A percentile compares a stretch with the other conserved stretches of the same genome.
phyloP scores from a whole-genome alignment of 192 early-diverging fungal genomes.

The Dimargaris verticillata region DNA sequence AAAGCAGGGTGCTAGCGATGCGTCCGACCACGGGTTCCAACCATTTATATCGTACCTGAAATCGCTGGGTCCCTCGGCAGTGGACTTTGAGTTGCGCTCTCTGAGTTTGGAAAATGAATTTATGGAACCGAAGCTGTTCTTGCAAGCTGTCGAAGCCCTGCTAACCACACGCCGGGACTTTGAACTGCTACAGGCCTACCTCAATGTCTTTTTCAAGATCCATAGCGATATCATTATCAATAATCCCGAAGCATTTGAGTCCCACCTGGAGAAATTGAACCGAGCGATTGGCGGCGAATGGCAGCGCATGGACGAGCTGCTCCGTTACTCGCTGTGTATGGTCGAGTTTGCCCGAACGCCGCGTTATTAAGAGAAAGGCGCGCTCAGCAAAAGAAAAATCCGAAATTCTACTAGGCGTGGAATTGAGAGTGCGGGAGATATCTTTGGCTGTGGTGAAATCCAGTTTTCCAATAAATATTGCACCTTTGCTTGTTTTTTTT shows the following conservation, averaged over 20 bases:
- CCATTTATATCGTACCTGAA: slow-evolving; percentile 55
- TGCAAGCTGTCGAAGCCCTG: slow-evolving; percentile 42
- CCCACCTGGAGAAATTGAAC: slow-evolving; percentile 21
- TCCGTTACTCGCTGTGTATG: slow-evolving; percentile 43
- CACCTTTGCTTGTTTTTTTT: too few species aligned
- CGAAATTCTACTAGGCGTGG: too few species aligned
- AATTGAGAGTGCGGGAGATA: too few species aligned
- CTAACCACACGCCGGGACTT: slow-evolving; percentile 58
- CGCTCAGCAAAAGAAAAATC: too few species aligned
- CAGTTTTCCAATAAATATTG: too few species aligned
- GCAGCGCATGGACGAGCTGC: slow-evolving; percentile 37
- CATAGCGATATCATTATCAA: slow-evolving; percentile 61
- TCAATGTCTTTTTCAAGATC: slow-evolving; percentile 62
- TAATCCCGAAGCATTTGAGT: slow-evolving; percentile 33
- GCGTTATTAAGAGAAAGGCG: neutral
- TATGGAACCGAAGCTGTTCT: slow-evolving; percentile 40
- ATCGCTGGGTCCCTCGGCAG: slow-evolving; percentile 58
- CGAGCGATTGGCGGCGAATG: slow-evolving; percentile 18
- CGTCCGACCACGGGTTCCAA: slow-evolving; percentile 20
- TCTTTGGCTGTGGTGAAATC: too few species aligned
- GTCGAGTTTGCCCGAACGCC: slow-evolving; percentile 37
- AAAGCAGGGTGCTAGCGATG: slow-evolving; percentile 22
- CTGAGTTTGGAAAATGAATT: slow-evolving; percentile 50
- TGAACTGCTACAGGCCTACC: slow-evolving; percentile 67
- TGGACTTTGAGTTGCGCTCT: slow-evolving; percentile 75